phyloP scores from a whole-genome alignment of 1,139 yeast genomes.

The Magnusiomyces suaveolens region DNA sequence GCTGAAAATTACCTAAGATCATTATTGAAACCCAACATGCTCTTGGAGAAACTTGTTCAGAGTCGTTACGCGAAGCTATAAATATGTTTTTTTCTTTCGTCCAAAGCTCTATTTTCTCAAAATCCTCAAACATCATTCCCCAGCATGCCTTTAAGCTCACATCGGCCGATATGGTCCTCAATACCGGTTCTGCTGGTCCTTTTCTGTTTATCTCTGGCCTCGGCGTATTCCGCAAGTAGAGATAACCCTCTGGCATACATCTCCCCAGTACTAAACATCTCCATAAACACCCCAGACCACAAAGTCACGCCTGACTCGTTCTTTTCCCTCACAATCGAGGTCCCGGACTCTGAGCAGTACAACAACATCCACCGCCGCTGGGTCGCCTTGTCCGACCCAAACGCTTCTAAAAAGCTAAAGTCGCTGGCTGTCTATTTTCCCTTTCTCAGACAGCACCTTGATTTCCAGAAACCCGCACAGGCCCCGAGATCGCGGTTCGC shows the following conservation, averaged over 20 bases:
- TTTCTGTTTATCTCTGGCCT: neutral
- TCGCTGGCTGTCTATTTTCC: constrained; percentile 3
- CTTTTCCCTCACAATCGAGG: constrained; percentile 18
- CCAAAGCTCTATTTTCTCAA: no score
- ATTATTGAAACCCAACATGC: no score
- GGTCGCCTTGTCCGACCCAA: constrained; percentile 30
- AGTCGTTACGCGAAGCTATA: no score
- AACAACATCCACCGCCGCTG: constrained; percentile 26
- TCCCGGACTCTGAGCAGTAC: constrained; percentile 23
- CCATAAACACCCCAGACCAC: constrained; percentile 15
- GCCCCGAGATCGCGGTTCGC: no score
- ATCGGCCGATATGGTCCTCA: no score
- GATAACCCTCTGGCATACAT: constrained; percentile 16
- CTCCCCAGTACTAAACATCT: constrained; percentile 18
- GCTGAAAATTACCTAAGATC: no score
- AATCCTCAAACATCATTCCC: no score
- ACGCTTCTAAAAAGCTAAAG: constrained; percentile 15
- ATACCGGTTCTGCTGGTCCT: no score
- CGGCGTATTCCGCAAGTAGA: neutral
- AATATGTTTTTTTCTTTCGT: no score
- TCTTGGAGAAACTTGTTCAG: no score
- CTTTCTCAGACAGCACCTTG: neutral
- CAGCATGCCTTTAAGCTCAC: no score
- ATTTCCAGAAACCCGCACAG: no score
- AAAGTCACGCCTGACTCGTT: constrained; percentile 12